Conservation (phyloP, 495 filamentous ascomycete genomes). For the Talaromyces proteolyticus region DNA sequence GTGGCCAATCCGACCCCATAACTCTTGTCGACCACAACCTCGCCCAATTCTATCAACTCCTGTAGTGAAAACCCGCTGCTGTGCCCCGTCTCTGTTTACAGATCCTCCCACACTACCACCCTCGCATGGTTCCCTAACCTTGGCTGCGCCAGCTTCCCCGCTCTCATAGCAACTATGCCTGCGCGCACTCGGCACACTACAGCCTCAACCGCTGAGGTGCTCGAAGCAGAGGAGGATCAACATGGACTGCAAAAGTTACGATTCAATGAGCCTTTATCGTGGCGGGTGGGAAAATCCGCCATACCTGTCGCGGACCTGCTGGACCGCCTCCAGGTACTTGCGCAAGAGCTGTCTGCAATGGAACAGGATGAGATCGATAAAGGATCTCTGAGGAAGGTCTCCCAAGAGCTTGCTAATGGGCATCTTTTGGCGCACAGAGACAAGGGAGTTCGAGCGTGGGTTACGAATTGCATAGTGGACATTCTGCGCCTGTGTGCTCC, state of each 20-base stretch:
- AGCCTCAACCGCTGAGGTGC: constrained; percentile 29
- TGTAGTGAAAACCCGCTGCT: no score
- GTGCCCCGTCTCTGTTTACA: no score
- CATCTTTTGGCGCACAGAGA: constrained; percentile 88
- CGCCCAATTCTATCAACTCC: neutral
- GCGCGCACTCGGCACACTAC: constrained; percentile 42
- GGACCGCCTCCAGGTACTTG: constrained; percentile 70
- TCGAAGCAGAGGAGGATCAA: constrained; percentile 23
- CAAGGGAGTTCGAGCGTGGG: constrained; percentile 82
- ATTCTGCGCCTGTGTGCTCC: constrained; percentile 91
- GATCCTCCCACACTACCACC: neutral
- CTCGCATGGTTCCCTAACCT: constrained; percentile 6
- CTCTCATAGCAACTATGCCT: constrained; percentile 31
- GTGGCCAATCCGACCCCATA: no score
- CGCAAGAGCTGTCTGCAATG: constrained; percentile 75
- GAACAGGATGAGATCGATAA: constrained; percentile 85
- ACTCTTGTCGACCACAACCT: neutral
- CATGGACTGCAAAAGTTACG: constrained; percentile 32
- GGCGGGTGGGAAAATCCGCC: constrained; percentile 79
- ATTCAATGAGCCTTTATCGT: constrained; percentile 86
- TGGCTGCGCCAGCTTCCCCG: constrained; percentile 5
- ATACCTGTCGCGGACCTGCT: constrained; percentile 81
- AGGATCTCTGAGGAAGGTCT: constrained; percentile 73
- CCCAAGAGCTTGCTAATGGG: constrained; percentile 80
- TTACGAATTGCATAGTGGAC: constrained; percentile 86